These are phyloP conservation scores for Biscogniauxia marginata DNA, from an alignment of 2,329 filamentous ascomycete genomes.

Conservation along the genomic window DNA sequence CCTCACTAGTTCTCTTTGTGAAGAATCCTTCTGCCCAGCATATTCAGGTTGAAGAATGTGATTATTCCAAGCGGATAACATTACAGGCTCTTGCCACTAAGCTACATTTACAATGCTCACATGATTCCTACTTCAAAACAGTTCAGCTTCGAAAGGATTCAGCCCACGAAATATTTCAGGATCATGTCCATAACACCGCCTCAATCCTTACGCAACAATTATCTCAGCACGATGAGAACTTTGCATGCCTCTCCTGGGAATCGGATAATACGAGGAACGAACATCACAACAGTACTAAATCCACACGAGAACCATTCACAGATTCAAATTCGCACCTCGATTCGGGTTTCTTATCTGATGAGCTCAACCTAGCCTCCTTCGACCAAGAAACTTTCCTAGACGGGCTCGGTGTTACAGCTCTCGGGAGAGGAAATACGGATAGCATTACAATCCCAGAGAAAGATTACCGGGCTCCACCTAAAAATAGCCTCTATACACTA, in stretches of 20 bases:
- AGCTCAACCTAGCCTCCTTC: constrained; percentile 4
- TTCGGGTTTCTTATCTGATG: constrained; percentile 4
- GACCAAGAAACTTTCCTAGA: neutral
- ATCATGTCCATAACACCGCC: constrained; percentile 2
- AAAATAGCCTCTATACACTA: neutral
- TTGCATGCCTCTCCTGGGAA: neutral
- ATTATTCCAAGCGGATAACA: constrained; percentile 8
- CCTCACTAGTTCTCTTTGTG: constrained; percentile 13
- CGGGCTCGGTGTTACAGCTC: neutral
- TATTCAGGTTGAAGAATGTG: constrained; percentile 11
- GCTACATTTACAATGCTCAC: constrained; percentile 14
- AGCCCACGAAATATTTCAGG: neutral
- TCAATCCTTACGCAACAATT: too few species aligned
- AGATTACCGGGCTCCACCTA: neutral
- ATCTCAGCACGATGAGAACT: neutral
- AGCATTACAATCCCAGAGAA: neutral
- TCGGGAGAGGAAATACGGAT: constrained; percentile 5
- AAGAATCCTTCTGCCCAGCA: constrained; percentile 13
- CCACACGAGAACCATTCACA: neutral
- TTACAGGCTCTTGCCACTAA: constrained; percentile 12
- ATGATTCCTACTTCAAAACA: constrained; percentile 3
- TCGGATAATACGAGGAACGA: neutral
- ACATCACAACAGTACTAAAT: neutral
- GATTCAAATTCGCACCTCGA: neutral
- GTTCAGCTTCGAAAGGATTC: constrained; percentile 13